phyloP scores from a whole-genome alignment of 1,284 basidiomycete species.

The Cystobasidiaceae sp. region DNA sequence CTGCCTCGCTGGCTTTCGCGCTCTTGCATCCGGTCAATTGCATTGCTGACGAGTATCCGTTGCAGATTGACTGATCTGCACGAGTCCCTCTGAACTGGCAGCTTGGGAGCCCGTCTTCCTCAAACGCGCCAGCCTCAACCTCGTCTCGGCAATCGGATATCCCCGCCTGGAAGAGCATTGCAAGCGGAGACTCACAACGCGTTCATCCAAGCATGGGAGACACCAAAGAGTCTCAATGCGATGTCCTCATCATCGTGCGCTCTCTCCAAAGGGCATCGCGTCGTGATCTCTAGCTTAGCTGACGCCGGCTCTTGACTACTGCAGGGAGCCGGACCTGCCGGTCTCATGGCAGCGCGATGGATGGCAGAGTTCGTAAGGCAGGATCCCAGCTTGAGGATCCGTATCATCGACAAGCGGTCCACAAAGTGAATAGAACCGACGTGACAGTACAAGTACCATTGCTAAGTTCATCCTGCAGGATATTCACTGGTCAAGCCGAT shows the following conservation, averaged over 20 bases:
- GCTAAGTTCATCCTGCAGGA: too few species aligned
- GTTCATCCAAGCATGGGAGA: not conserved
- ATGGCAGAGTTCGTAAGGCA: conserved; percentile 27
- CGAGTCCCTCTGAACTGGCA: too few species aligned
- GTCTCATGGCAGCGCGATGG: conserved; percentile 26
- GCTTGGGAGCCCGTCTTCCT: too few species aligned
- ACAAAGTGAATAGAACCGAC: conserved; percentile 24
- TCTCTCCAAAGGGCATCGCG: not conserved
- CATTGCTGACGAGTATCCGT: too few species aligned
- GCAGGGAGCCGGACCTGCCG: conserved; percentile 26
- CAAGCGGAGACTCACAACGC: too few species aligned
- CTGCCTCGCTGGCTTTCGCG: too few species aligned
- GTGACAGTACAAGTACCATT: too few species aligned
- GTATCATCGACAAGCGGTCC: conserved; percentile 26
- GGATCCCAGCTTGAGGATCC: conserved; percentile 20
- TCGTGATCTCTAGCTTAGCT: not conserved
- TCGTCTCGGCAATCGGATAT: too few species aligned
- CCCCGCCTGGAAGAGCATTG: too few species aligned
- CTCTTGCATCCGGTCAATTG: too few species aligned
- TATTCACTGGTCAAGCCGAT: conserved; percentile 32
- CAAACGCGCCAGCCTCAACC: too few species aligned
- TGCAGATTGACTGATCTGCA: too few species aligned
- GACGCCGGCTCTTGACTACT: not conserved
- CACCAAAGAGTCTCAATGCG: conserved; percentile 3
- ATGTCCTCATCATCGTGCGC: conserved; percentile 27